These are phyloP conservation scores for Gigaspora rosea DNA, from an alignment of 192 early-diverging fungal genomes.

Conservation along the genomic window DNA sequence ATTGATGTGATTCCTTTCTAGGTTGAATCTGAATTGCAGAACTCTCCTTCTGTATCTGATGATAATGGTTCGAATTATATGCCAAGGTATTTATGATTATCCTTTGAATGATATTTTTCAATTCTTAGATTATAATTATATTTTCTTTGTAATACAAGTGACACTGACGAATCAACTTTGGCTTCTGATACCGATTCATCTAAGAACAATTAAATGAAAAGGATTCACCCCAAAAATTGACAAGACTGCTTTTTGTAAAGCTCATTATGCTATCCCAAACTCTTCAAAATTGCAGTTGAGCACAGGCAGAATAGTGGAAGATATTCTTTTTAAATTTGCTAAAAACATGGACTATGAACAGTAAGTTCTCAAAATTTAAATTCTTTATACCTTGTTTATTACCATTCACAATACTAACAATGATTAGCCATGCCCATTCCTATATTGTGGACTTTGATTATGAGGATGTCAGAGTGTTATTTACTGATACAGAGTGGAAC, in stretches of 20 bases:
- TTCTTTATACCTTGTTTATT: constrained; percentile 26
- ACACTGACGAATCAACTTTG: constrained; percentile 15
- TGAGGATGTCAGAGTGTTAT: constrained; percentile 7
- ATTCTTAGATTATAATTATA: constrained; percentile 14
- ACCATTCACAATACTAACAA: constrained; percentile 19
- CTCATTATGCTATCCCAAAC: constrained; percentile 22
- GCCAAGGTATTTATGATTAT: constrained; percentile 23
- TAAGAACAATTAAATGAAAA: constrained; percentile 1
- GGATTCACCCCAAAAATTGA: constrained; percentile 12
- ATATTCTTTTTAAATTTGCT: constrained; percentile 17
- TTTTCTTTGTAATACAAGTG: constrained; percentile 17
- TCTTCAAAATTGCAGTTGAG: constrained; percentile 22
- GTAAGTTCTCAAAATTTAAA: constrained; percentile 26
- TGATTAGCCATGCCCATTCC: constrained; percentile 31
- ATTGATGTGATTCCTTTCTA: constrained; percentile 21
- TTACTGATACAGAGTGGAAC: constrained; percentile 23
- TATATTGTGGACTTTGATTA: constrained; percentile 28
- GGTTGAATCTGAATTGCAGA: constrained; percentile 25
- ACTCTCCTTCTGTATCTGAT: constrained; percentile 19
- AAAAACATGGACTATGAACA: constrained; percentile 26
- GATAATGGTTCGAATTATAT: constrained; percentile 19
- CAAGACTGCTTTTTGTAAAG: constrained; percentile 8
- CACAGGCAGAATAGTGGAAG: constrained; percentile 22
- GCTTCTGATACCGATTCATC: not conserved
- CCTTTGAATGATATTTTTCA: constrained; percentile 25